Evolutionary conservation across 768 basidiomycete species (phyloP).

Genomic region (Rhodotorula babjevae): DNA sequence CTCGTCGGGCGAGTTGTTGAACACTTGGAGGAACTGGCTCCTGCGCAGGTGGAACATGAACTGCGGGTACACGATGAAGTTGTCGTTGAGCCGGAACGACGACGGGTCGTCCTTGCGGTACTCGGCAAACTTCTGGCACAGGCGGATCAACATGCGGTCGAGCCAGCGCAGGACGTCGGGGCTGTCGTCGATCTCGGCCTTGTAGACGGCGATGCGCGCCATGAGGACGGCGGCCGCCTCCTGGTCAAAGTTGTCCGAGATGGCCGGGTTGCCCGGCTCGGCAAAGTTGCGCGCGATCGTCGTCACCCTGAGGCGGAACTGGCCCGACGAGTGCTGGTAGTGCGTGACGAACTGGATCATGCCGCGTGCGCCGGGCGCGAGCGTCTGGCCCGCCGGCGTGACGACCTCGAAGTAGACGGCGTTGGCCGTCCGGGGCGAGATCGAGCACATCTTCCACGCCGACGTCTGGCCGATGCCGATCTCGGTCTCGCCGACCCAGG

Average conservation of each 20-base stretch:
- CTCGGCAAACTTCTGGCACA: constrained; percentile 99
- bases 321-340: constrained; percentile 95
- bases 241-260: constrained; percentile 92
- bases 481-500: constrained; percentile 95
- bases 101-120: constrained; percentile 96
- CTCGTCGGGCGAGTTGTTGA: constrained; percentile 99
- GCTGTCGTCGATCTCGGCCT: constrained; percentile 96
- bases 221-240: constrained; percentile 96
- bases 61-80: constrained; percentile 98
- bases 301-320: constrained; percentile 90
- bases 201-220: constrained; percentile 98
- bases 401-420: constrained; percentile 98
- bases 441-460: constrained; percentile 91
- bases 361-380: constrained; percentile 76
- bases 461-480: constrained; percentile 98
- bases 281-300: constrained; percentile 97
- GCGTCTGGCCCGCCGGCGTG: constrained; percentile 87
- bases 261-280: constrained; percentile 89
- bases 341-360: constrained; percentile 98
- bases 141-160: constrained; percentile 94
- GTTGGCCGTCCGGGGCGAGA: constrained; percentile 78
- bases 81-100: constrained; percentile 85
- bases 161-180: constrained; percentile 96
- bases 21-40: constrained; percentile 97
- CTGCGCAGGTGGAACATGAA: constrained; percentile 99